Percentiles rank a stretch among this genome's conserved stretches.
phyloP scores from a whole-genome alignment of 345 rosid species.

The Rhodomyrtus tomentosa region DNA sequence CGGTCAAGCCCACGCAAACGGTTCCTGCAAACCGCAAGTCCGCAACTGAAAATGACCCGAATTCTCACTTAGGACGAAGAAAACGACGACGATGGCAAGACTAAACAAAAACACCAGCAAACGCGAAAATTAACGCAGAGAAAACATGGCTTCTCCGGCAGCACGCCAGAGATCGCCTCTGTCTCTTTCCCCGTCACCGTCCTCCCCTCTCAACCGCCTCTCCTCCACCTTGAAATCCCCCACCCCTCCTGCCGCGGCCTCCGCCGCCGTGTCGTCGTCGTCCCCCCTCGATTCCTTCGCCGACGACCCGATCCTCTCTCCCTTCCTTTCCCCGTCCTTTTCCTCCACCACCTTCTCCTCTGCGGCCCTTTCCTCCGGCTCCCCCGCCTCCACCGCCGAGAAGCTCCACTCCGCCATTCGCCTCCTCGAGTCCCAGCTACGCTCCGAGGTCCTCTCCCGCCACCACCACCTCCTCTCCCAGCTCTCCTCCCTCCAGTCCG shows the following conservation, averaged over 20 bases:
- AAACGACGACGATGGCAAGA: background rate
- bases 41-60: background rate
- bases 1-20: background rate
- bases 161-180: slow-evolving; percentile 31
- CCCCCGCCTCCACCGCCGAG: slow-evolving; percentile 98
- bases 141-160: slow-evolving; percentile 46
- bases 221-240: slow-evolving; percentile 54
- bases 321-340: slow-evolving; percentile 82
- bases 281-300: slow-evolving; percentile 63
- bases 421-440: slow-evolving; percentile 86
- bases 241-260: slow-evolving; percentile 17
- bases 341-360: slow-evolving; percentile 89
- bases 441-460: slow-evolving; percentile 80
- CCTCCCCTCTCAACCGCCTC: slow-evolving; percentile 68
- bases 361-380: slow-evolving; percentile 94
- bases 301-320: slow-evolving; percentile 57
- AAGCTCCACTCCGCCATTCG: slow-evolving; percentile 92
- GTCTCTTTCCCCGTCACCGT: slow-evolving; percentile 22
- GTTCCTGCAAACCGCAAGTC: background rate
- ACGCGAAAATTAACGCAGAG: background rate
- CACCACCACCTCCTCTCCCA: slow-evolving; percentile 78
- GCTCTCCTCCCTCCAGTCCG: slow-evolving; percentile 77
- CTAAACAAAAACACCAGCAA: background rate
- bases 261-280: slow-evolving; percentile 14
- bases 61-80: background rate